These are phyloP conservation scores for Fusarium siculi DNA, from an alignment of 2,329 filamentous ascomycete genomes.

Conservation along the genomic window DNA sequence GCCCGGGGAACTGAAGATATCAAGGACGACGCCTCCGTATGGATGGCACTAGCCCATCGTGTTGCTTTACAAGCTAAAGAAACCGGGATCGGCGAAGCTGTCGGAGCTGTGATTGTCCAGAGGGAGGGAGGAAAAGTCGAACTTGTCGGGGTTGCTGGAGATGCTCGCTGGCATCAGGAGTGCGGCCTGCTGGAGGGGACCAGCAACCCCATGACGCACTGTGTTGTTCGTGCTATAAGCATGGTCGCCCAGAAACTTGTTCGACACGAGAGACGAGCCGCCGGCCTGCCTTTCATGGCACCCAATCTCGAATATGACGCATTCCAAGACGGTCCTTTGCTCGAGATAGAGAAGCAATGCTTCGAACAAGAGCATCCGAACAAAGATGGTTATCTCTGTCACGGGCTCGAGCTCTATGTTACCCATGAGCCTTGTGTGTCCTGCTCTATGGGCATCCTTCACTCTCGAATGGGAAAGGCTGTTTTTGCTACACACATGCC, in stretches of 20 bases:
- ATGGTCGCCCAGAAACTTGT: slow-evolving; percentile 80
- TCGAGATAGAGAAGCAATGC: slow-evolving; percentile 71
- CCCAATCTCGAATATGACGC: slow-evolving; percentile 66
- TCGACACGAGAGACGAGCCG: slow-evolving; percentile 60
- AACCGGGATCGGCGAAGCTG: slow-evolving; percentile 71
- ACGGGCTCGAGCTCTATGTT: slow-evolving; percentile 91
- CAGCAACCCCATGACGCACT: slow-evolving; percentile 82
- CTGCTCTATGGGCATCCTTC: slow-evolving; percentile 95
- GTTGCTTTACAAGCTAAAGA: slow-evolving; percentile 69
- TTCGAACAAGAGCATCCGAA: slow-evolving; percentile 73
- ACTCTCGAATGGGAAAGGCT: slow-evolving; percentile 89
- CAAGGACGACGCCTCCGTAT: slow-evolving; percentile 69
- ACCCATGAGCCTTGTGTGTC: slow-evolving; percentile 97
- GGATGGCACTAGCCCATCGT: slow-evolving; percentile 73
- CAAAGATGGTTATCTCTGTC: slow-evolving; percentile 89
- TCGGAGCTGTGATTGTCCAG: slow-evolving; percentile 82
- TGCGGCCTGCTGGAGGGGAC: slow-evolving; percentile 55
- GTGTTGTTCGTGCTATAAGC: slow-evolving; percentile 81
- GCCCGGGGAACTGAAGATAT: slow-evolving; percentile 76
- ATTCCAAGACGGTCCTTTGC: slow-evolving; percentile 75
- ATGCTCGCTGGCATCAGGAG: slow-evolving; percentile 75
- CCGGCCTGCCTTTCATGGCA: slow-evolving; percentile 47
- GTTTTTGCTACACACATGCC: slow-evolving; percentile 84
- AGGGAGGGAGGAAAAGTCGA: slow-evolving; percentile 62
- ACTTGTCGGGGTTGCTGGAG: slow-evolving; percentile 78